These are phyloP conservation scores for Mycena capillaripes DNA, from an alignment of 768 basidiomycete species.

Conservation along the genomic window DNA sequence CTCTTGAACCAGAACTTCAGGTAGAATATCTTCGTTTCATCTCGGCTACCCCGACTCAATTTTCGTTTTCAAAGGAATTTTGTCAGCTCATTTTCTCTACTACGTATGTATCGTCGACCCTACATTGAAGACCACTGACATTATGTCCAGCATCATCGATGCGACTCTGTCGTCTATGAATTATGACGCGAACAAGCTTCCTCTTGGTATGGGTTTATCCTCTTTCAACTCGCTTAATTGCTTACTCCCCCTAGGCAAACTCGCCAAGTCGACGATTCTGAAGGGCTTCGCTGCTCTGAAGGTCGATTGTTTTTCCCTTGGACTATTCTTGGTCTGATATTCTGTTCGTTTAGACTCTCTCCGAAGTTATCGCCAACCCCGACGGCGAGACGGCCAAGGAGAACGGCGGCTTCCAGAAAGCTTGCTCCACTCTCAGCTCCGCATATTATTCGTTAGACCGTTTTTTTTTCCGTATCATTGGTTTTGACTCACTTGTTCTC, in stretches of 20 bases:
- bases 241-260: slow-evolving; percentile 59
- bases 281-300: slow-evolving; percentile 72
- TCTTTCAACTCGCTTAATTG: neutral
- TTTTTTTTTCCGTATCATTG: neutral
- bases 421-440: slow-evolving; percentile 63
- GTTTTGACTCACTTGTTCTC: neutral
- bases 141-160: slow-evolving; percentile 56
- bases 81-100: slow-evolving; percentile 68
- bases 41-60: neutral
- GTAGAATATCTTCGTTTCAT: slow-evolving; percentile 39
- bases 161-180: slow-evolving; percentile 73
- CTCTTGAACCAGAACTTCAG: slow-evolving; percentile 60
- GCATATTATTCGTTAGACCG: slow-evolving; percentile 69
- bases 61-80: slow-evolving; percentile 50
- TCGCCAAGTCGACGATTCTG: slow-evolving; percentile 71
- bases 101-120: slow-evolving; percentile 42
- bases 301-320: slow-evolving; percentile 42
- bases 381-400: slow-evolving; percentile 52
- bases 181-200: slow-evolving; percentile 75
- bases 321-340: slow-evolving; percentile 1
- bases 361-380: slow-evolving; percentile 66
- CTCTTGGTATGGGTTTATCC: slow-evolving; percentile 57
- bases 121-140: slow-evolving; percentile 9
- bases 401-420: slow-evolving; percentile 53
- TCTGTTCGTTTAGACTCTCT: slow-evolving; percentile 50